Evolutionary conservation across 257 asterid genomes (phyloP), one percentile per base, ranked within the genome.

Genomic region (Paulownia fortunei): DNA sequence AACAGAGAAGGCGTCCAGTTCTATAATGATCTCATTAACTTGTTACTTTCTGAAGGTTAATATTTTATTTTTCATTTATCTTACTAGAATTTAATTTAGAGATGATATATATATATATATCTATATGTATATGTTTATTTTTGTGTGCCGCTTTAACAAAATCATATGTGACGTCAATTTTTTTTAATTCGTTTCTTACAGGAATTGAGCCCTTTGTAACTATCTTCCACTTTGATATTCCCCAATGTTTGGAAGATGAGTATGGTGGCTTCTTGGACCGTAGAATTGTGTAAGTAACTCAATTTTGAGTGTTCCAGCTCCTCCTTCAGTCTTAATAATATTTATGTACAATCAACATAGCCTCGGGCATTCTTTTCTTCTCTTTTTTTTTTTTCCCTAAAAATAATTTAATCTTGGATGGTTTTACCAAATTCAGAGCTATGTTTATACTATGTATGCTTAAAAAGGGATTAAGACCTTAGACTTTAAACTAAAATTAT

Each of bases 201-300:
- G 90, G 89, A 0, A 80, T 86, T 5, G 61, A 74, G 47, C 91
- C 89, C 0, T 79, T 59, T 41, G 89, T 79, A 10, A 86, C 93
- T 0, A 21, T 88, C 34, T 84, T 82, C 72, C 93, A 88, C 27
- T 88, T 80, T 77, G 91, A 86, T 74, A 52, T 83, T 30, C 91
- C 93, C 13, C 83, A 78, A 8, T 39, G 75, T 15, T 74, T 88
- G 12, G 76, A 84, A 79, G 58, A 76, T 16, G 87, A 83, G 72
- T 86, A 84, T 58, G 82, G 78, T 49, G 91, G 89, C 19, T 88
- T 88, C 55, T 21, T 81, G 44, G 71, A 80, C 81, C 16, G 66
- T 2, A 18, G 39, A 6, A 85, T 84, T 27, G 32, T 77, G 93
- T 88, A 88, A 81, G 85, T 66, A 39, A 34, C 37, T n/a, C n/a